phyloP scores from a whole-genome alignment of 169 alveolate species.

The Plasmodium vivax region DNA sequence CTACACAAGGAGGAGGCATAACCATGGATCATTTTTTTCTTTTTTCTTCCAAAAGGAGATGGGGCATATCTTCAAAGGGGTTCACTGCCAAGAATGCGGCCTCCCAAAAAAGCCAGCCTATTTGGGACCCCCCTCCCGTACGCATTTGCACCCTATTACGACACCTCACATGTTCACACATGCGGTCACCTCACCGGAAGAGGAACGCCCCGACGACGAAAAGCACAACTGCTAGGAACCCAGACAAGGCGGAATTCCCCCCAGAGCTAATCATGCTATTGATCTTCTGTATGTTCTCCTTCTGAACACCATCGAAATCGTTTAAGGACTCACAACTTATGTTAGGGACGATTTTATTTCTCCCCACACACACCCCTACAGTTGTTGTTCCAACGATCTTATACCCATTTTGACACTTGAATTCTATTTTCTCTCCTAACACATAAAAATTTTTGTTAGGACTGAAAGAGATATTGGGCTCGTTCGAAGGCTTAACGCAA shows the following conservation, averaged over 20 bases:
- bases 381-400: conserved; percentile 47
- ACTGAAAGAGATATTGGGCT: conserved; percentile 4
- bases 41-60: no score
- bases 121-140: background rate
- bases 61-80: background rate
- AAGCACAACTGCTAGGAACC: background rate
- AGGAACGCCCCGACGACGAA: background rate
- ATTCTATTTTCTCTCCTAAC: conserved; percentile 56
- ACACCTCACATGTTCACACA: background rate
- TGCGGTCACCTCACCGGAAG: background rate
- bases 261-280: conserved; percentile 9
- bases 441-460: conserved; percentile 43
- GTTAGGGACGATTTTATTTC: conserved; percentile 54
- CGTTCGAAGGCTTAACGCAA: conserved; percentile 53
- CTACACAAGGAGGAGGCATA: background rate
- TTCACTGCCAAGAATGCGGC: background rate
- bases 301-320: conserved; percentile 10
- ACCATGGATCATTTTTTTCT: background rate
- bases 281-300: conserved; percentile 34
- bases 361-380: conserved; percentile 37
- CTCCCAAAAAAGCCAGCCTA: background rate
- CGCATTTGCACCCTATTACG: background rate
- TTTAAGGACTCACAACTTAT: conserved; percentile 53
- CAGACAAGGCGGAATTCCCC: background rate
- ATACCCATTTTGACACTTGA: conserved; percentile 50